Percentiles rank a stretch among this genome's conserved stretches.
phyloP scores from a whole-genome alignment of 257 asterid species.

The Solanum lycopersicoides region DNA sequence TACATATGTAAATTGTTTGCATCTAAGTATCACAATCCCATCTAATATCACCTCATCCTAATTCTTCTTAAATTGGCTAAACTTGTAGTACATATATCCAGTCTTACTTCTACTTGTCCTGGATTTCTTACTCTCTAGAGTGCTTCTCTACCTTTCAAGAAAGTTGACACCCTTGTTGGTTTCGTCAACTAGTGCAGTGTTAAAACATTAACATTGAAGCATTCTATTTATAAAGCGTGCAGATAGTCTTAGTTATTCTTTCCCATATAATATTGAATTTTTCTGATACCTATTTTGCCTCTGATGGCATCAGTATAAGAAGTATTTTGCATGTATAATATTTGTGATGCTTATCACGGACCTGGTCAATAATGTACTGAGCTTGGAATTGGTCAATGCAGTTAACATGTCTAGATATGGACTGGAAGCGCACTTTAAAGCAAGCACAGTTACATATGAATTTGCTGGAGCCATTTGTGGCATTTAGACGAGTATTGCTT shows the following conservation, averaged over 20 bases:
- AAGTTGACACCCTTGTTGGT: neutral
- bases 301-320: neutral
- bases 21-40: neutral
- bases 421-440: constrained; percentile 65
- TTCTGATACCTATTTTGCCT: neutral
- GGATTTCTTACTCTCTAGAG: neutral
- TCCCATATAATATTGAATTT: neutral
- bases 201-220: neutral
- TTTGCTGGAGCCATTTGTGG: constrained; percentile 87
- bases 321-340: neutral
- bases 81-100: neutral
- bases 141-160: neutral
- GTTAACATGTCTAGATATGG: constrained; percentile 58
- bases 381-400: constrained; percentile 18
- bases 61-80: neutral
- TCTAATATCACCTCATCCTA: neutral
- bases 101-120: neutral
- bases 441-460: constrained; percentile 85
- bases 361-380: neutral
- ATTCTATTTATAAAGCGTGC: neutral
- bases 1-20: neutral
- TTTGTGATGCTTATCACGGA: neutral
- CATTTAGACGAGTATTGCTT: constrained; percentile 85
- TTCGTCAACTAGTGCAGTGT: neutral
- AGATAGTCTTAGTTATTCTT: neutral